phyloP scores from a whole-genome alignment of 1,284 basidiomycete genomes.

The Heliocybe sulcata region DNA sequence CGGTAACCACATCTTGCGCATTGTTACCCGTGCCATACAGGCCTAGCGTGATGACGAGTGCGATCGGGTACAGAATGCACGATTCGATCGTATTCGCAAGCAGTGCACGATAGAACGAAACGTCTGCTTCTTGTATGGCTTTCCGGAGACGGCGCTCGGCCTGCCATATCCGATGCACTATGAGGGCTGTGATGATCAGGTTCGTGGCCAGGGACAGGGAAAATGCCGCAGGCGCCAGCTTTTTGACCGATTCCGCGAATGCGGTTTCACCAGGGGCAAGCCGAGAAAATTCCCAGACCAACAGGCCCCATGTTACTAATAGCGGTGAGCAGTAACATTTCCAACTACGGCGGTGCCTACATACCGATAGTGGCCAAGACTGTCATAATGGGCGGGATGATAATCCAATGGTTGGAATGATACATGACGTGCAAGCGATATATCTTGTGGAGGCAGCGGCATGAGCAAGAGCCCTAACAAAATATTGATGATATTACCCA shows the following conservation, averaged over 20 bases:
- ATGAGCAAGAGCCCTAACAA: not conserved
- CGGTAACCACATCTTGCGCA: not conserved
- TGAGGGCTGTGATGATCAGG: conserved; percentile 3
- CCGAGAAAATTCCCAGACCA: conserved; percentile 1
- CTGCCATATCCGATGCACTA: not conserved
- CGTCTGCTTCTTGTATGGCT: not conserved
- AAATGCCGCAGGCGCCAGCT: not conserved
- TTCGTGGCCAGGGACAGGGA: conserved; percentile 2
- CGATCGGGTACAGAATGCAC: not conserved
- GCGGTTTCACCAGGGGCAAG: not conserved
- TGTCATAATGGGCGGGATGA: not conserved
- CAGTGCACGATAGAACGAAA: not conserved
- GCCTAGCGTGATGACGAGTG: not conserved
- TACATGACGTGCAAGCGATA: conserved; percentile 1
- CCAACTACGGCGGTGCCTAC: not conserved
- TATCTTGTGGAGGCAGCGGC: not conserved
- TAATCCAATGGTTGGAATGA: not conserved
- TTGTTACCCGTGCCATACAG: not conserved
- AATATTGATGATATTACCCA: not conserved
- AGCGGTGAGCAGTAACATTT: not conserved
- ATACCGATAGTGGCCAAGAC: not conserved
- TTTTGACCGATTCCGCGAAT: not conserved
- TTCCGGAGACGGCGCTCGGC: not conserved
- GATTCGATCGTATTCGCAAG: not conserved
- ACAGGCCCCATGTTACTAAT: not conserved